These are phyloP conservation scores for Trypanosoma congolense DNA, from an alignment of 208 protist genomes.

Conservation along the genomic window DNA sequence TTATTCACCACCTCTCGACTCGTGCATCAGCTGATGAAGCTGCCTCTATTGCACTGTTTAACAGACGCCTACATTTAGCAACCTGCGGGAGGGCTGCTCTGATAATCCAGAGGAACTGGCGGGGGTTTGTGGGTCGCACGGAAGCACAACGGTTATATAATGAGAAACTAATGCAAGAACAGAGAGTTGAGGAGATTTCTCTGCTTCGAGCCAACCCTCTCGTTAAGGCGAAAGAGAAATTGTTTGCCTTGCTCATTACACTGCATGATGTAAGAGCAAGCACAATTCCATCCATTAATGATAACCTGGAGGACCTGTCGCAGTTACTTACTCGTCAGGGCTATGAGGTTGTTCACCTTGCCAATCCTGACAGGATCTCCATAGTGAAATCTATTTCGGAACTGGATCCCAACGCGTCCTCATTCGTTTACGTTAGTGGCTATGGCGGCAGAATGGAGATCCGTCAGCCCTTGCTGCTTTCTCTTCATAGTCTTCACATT, in stretches of 20 bases:
- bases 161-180: slow-evolving; percentile 51
- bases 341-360: slow-evolving; percentile 63
- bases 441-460: slow-evolving; percentile 76
- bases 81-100: slow-evolving; percentile 59
- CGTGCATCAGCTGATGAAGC: slow-evolving; percentile 61
- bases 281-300: slow-evolving; percentile 40
- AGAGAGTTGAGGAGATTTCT: slow-evolving; percentile 74
- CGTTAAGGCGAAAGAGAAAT: slow-evolving; percentile 54
- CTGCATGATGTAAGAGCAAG: slow-evolving; percentile 46
- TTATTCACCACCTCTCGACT: slow-evolving; percentile 62
- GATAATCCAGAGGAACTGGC: slow-evolving; percentile 83
- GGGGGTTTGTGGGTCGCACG: slow-evolving; percentile 36
- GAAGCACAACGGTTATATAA: slow-evolving; percentile 26
- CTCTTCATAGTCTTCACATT: slow-evolving; percentile 55
- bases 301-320: slow-evolving; percentile 33
- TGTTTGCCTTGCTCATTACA: slow-evolving; percentile 72
- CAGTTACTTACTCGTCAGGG: slow-evolving; percentile 61
- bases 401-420: slow-evolving; percentile 51
- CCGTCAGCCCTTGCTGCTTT: slow-evolving; percentile 58
- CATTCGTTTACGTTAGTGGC: slow-evolving; percentile 80
- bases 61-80: slow-evolving; percentile 49
- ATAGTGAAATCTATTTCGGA: slow-evolving; percentile 60
- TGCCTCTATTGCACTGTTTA: slow-evolving; percentile 66
- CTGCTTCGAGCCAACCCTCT: slow-evolving; percentile 54
- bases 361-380: slow-evolving; percentile 35